Conservation (phyloP, 176 grass and related monocot species). For the Elymus sibiricus region DNA sequence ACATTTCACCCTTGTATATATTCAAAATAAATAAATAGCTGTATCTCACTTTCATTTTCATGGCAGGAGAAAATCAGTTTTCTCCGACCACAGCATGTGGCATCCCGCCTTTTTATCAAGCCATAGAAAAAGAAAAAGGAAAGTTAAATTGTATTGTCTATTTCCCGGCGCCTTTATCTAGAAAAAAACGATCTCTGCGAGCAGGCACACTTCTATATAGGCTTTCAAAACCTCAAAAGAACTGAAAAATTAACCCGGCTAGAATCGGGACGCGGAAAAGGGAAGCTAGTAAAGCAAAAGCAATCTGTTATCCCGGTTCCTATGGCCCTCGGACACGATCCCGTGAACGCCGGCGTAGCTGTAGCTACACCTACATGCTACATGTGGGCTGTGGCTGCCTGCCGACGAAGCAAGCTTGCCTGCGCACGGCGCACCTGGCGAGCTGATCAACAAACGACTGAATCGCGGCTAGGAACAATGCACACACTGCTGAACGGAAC, state of each 20-base stretch:
- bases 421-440: background rate
- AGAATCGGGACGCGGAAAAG: background rate
- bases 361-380: background rate
- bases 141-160: too few species aligned
- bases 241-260: background rate
- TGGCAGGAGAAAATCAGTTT: too few species aligned
- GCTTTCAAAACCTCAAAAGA: too few species aligned
- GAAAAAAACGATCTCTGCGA: too few species aligned
- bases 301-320: background rate
- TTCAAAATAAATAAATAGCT: too few species aligned
- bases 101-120: too few species aligned
- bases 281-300: background rate
- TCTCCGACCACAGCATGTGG: too few species aligned
- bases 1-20: background rate
- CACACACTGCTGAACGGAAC: background rate
- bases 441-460: background rate
- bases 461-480: background rate
- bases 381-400: background rate
- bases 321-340: background rate
- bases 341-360: constrained; percentile 33
- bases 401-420: background rate
- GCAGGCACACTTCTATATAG: too few species aligned
- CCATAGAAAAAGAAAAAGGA: too few species aligned
- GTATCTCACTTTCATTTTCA: too few species aligned
- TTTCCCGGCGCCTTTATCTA: too few species aligned